Conservation (phyloP, 768 basidiomycete species). For the Thelephora ganbajun region DNA sequence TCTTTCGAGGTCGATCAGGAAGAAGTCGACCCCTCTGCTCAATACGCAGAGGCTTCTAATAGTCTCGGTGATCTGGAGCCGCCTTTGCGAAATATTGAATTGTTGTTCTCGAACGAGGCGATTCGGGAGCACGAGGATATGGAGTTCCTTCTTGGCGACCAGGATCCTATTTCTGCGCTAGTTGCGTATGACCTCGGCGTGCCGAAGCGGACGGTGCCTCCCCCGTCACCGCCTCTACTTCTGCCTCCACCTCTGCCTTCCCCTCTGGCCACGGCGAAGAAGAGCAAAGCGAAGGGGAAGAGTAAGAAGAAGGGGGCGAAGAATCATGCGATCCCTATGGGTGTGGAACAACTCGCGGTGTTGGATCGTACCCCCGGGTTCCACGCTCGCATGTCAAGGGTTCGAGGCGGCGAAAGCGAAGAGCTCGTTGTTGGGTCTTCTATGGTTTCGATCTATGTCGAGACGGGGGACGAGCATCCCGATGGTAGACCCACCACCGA, state of each 20-base stretch:
- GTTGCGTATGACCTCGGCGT: constrained; percentile 54
- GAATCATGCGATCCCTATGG: constrained; percentile 5
- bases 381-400: constrained; percentile 18
- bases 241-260: constrained; percentile 11
- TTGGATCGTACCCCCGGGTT: constrained; percentile 31
- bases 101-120: constrained; percentile 37
- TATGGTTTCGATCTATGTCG: too few relatives aligned
- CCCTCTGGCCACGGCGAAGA: constrained; percentile 1
- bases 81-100: constrained; percentile 37
- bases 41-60: not conserved
- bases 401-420: too few relatives aligned
- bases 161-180: constrained; percentile 50
- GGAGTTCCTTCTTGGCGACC: constrained; percentile 29
- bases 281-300: constrained; percentile 24
- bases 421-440: too few relatives aligned
- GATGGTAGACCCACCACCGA: not conserved
- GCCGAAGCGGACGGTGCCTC: constrained; percentile 46
- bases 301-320: constrained; percentile 6
- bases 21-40: not conserved
- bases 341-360: constrained; percentile 11
- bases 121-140: constrained; percentile 36
- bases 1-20: not conserved
- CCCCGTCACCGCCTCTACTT: constrained; percentile 26
- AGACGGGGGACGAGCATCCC: too few relatives aligned
- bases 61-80: constrained; percentile 66